Base-by-base conservation (phyloP, 2,329 filamentous ascomycete genomes). In the Torrubiella hemipterigena region DNA sequence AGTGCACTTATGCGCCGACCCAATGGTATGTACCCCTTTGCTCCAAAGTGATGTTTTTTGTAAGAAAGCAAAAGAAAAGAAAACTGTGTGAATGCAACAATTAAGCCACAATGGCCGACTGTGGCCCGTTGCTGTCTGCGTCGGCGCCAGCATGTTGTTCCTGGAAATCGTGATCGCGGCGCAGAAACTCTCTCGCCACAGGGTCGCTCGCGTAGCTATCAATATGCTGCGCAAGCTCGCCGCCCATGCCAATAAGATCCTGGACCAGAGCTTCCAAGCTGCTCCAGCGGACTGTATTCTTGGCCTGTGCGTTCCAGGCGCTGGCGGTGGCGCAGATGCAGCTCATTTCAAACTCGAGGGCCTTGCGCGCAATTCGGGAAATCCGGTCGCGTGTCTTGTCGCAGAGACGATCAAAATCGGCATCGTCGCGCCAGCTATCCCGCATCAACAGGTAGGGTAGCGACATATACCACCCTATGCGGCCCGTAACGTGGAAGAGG, bases 301-400 rank as follows among this genome's bases (percentile, higher is more conserved):
- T 52, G 4, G 52, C 54, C 1, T 47, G 52, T 17, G 46, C 42
- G 29, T 57, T 56, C 52, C 53, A 57, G 9, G 48, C 45, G 35
- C 51, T 53, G 4, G 53, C 54, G 12, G 53, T 43, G 6, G 55
- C 55, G 35, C 54, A 58, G 8, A 58, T 49, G 40, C 50, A 52
- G 31, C 56, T 57, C 55, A 58, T 58, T 40, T 58, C 53, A 31
- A 54, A 51, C 34, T 58, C 55, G 17, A 58, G 45, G 5, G 56
- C 43, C 11, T 39, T 43, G 14, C 50, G 46, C 38, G 52, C 55
- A 6, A 56, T 37, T 5, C 38, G 38, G 2, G 48, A 15, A 8
- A 57, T 33, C 7, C 34, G 35, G 8, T 48, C 48, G 4, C 39
- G 44, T 6, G 40, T 26, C 3, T 41, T 31, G 3, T 40, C 34